Evolutionary conservation across 2,329 filamentous ascomycete species (phyloP).

Genomic region (Graphium sp.): DNA sequence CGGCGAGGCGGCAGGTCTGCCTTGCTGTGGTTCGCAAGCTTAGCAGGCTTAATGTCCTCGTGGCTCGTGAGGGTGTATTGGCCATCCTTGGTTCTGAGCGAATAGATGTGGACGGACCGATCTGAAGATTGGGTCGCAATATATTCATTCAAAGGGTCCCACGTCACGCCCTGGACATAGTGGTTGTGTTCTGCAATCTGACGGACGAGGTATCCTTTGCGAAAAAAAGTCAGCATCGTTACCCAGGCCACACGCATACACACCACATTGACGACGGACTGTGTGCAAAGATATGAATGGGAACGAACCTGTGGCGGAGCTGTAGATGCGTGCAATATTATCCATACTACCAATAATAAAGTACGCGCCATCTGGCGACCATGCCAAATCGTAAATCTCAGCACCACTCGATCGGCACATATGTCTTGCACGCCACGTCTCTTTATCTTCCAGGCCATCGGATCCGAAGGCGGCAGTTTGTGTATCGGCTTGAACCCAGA

Average conservation of each 20-base stretch:
- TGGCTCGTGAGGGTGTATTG: constrained; percentile 61
- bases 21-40: constrained; percentile 60
- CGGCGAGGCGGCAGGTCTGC: constrained; percentile 86
- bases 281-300: constrained; percentile 4
- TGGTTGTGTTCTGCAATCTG: constrained; percentile 97
- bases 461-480: constrained; percentile 58
- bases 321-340: constrained; percentile 94
- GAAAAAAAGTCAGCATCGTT: constrained; percentile 1
- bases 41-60: constrained; percentile 50
- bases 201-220: constrained; percentile 55
- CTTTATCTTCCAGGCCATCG: constrained; percentile 80
- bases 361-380: constrained; percentile 92
- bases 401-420: constrained; percentile 93
- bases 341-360: constrained; percentile 99
- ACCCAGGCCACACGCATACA: not conserved
- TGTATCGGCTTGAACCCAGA: constrained; percentile 82
- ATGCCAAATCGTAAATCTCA: constrained; percentile 95
- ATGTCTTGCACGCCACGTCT: constrained; percentile 91
- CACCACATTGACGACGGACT: not conserved
- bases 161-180: constrained; percentile 94
- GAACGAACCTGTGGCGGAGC: constrained; percentile 67
- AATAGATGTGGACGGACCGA: constrained; percentile 94
- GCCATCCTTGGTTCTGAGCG: constrained; percentile 87
- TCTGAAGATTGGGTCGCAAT: constrained; percentile 97
- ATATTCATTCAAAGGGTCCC: constrained; percentile 96